A percentile compares a stretch with the other conserved stretches of the same genome.
These are phyloP conservation scores for Tremella mesenterica DNA, from an alignment of 768 basidiomycete species.

Conservation along the genomic window DNA sequence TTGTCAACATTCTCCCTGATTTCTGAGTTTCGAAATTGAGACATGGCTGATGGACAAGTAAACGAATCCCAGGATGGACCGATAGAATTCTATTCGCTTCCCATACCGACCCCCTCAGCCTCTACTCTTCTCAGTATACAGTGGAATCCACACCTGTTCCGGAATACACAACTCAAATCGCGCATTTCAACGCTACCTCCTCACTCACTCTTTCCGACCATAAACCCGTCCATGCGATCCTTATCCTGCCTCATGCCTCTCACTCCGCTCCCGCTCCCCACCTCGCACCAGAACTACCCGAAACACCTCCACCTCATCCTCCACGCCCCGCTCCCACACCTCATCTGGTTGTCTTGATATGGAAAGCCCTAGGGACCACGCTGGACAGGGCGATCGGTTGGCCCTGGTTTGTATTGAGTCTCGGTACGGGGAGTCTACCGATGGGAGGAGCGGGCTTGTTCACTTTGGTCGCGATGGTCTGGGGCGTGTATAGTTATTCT, in stretches of 20 bases:
- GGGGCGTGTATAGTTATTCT: slow-evolving; percentile 29
- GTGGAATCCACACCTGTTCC: slow-evolving; percentile 28
- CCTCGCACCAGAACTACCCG: slow-evolving; percentile 47
- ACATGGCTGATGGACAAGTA: slow-evolving; percentile 47
- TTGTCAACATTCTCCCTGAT: too few relatives aligned
- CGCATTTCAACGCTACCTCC: slow-evolving; percentile 25
- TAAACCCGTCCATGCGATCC: slow-evolving; percentile 76
- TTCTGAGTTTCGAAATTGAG: not conserved
- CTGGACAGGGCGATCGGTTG: slow-evolving; percentile 70
- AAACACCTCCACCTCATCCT: slow-evolving; percentile 26
- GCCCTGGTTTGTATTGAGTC: slow-evolving; percentile 65
- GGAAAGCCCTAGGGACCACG: slow-evolving; percentile 54
- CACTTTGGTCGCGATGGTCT: slow-evolving; percentile 33
- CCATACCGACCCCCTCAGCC: slow-evolving; percentile 55
- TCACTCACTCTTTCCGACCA: slow-evolving; percentile 81
- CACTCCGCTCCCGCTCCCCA: slow-evolving; percentile 38
- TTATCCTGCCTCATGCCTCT: slow-evolving; percentile 51
- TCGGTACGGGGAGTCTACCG: too few relatives aligned
- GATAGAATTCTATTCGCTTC: slow-evolving; percentile 76
- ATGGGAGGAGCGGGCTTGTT: slow-evolving; percentile 50
- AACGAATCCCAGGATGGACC: slow-evolving; percentile 81
- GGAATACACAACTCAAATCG: slow-evolving; percentile 51
- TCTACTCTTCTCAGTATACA: slow-evolving; percentile 14
- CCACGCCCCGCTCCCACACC: slow-evolving; percentile 21
- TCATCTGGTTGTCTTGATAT: slow-evolving; percentile 15